These are phyloP conservation scores for Aspergillus novoparasiticus DNA, from an alignment of 2,329 filamentous ascomycete genomes.

Conservation along the genomic window DNA sequence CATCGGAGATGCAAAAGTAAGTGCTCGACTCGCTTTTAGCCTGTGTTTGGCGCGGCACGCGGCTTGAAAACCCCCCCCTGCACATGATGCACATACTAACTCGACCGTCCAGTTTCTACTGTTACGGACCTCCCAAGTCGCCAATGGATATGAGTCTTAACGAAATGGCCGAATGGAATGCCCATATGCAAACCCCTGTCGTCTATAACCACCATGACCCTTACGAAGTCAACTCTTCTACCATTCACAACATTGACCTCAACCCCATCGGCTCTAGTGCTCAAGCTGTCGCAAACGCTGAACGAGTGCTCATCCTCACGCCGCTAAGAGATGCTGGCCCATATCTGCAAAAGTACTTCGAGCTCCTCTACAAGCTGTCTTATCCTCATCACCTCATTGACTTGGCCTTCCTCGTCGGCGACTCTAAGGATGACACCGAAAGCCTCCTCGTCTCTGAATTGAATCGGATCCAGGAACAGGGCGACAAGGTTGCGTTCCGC, in stretches of 20 bases:
- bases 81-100: constrained; percentile 13
- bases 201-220: constrained; percentile 95
- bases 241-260: constrained; percentile 79
- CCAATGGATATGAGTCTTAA: constrained; percentile 94
- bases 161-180: constrained; percentile 86
- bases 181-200: constrained; percentile 86
- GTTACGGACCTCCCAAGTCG: constrained; percentile 92
- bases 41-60: neutral
- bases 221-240: constrained; percentile 77
- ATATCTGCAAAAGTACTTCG: constrained; percentile 87
- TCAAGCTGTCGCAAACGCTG: constrained; percentile 76
- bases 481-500: constrained; percentile 74
- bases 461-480: constrained; percentile 80
- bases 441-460: constrained; percentile 84
- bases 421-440: constrained; percentile 87
- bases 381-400: constrained; percentile 97
- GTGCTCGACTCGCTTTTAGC: constrained; percentile 24
- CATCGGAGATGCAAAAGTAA: constrained; percentile 89
- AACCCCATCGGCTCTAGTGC: constrained; percentile 81
- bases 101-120: constrained; percentile 74
- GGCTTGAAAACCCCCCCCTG: neutral
- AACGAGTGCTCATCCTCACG: constrained; percentile 88
- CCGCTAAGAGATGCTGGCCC: constrained; percentile 86
- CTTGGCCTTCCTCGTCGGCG: constrained; percentile 89
- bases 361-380: constrained; percentile 83